Base-by-base conservation (phyloP, 2,329 filamentous ascomycete genomes). In the Botrytis byssoidea region DNA sequence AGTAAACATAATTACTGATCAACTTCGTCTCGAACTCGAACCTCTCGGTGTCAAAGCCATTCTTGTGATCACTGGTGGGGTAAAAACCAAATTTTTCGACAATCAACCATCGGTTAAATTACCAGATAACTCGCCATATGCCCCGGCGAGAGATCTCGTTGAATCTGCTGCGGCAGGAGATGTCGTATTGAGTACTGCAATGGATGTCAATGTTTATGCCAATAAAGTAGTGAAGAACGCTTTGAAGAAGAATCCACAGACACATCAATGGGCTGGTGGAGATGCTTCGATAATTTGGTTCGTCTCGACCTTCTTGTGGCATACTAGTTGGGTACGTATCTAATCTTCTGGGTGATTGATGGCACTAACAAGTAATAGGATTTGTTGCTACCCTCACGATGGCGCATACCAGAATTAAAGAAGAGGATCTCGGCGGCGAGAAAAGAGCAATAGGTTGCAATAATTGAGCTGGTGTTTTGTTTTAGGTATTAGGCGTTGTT, bases 31-130 rank as follows among this genome's bases (percentile, higher is more conserved):
- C 22, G 77, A 79, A 67, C 60, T 79, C 35, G 70, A 72, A 12
- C 77, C 77, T 25, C 74, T 77, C 25, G 76, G 73, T 16, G 74
- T 79, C 44, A 78, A 76, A 40, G 75, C 74, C 6, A 75, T 78
- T 68, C 72, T 74, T 7, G 75, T 77, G 14, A 66, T 76, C 18
- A 77, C 78, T 20, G 78, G 77, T 22, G 66, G 35, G 6, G 59
- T 79, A 7, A 77, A 75, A 46, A 76, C 77, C 0, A 76, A 74
- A 20, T 77, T 78, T 72, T 77, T 78, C 61, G 74, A 75, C 20
- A 79, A 79, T 37, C 65, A 72, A n/a, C 59, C 66, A 29, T 46
- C 51, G 32, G 70, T 73, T 16, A 73, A 10, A 7, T 66, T 79
- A 29, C 77, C 77, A 16, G 29, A 65, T 22, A 69, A 71, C 57